Conservation (phyloP, 2,329 filamentous ascomycete species). For the Pseudopithomyces chartarum region DNA sequence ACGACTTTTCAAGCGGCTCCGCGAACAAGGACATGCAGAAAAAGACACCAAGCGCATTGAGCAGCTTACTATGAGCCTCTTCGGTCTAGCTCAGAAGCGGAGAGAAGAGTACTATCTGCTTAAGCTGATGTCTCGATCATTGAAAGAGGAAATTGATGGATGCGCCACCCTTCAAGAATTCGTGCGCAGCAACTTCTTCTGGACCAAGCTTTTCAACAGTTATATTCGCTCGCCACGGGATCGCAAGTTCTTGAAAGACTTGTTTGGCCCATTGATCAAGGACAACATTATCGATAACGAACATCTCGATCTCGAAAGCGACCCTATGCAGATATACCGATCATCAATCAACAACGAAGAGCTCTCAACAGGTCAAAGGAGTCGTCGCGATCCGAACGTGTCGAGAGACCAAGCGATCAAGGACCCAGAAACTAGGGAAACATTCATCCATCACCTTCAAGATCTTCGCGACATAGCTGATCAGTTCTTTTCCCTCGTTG, state of each 20-base stretch:
- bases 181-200: constrained; percentile 88
- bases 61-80: constrained; percentile 92
- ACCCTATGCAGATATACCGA: constrained; percentile 95
- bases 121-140: constrained; percentile 81
- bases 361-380: constrained; percentile 84
- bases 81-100: constrained; percentile 95
- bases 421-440: constrained; percentile 86
- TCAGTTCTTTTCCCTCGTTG: constrained; percentile 80
- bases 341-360: constrained; percentile 98
- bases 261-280: constrained; percentile 82
- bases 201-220: constrained; percentile 81
- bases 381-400: constrained; percentile 80
- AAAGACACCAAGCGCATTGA: constrained; percentile 93
- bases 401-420: constrained; percentile 93
- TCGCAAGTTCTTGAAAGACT: constrained; percentile 86
- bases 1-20: constrained; percentile 80
- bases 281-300: constrained; percentile 94
- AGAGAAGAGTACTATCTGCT: constrained; percentile 96
- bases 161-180: constrained; percentile 80
- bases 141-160: constrained; percentile 82
- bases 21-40: constrained; percentile 82
- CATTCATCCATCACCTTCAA: constrained; percentile 93
- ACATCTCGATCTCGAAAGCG: constrained; percentile 89
- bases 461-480: constrained; percentile 94
- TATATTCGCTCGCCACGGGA: constrained; percentile 92